Evolutionary conservation across 495 filamentous ascomycete species (phyloP), one percentile per base, ranked within the genome.

Genomic region (Geoglossum glabrum): DNA sequence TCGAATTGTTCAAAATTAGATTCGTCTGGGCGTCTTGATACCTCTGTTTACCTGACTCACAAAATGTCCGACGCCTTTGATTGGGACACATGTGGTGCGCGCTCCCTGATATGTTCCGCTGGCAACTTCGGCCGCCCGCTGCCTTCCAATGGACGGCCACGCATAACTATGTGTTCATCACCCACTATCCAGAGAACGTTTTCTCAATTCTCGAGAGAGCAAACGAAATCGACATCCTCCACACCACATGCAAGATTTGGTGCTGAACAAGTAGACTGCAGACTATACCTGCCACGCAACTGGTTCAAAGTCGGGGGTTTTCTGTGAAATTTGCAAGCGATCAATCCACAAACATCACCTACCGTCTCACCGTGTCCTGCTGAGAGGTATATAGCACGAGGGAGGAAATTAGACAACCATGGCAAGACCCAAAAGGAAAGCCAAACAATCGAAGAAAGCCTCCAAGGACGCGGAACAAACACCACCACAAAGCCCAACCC

Each of bases 121-220:
- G 49, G 23, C 49, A 52, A 52, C 23, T 31, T 17, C 30, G 49
- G 49, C 23, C 25, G 49, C 1, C 28, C 17, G 11, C 1, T 31
- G 3, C 5, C 49, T 52, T 52, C 49, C 49, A 52, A 52, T 52
- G 25, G 49, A 52, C 23, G 49, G 49, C 19, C 17, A 31, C 28
- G 49, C 49, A 52, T 52, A 52, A 52, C 49, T 52, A 52, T 52
- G 49, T 52, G 49, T 52, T 52, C 49, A 30, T 30, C 49, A 21
- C 49, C 49, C 49, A 52, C 49, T 31, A 31, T 52, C 49, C 23
- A 52, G 25, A 52, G 28, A 52, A 1, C 17, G 49, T 28, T 31
- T 28, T 30, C 17, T 31, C 49, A 52, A 52, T 30, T 30, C 23
- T n/a, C 49, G 17, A 52, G 23, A 52, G 49, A 52, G 49, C 49